A percentile compares a stretch with the other conserved stretches of the same genome.
phyloP scores from a whole-genome alignment of 345 rosid species.

The Populus tremula region DNA sequence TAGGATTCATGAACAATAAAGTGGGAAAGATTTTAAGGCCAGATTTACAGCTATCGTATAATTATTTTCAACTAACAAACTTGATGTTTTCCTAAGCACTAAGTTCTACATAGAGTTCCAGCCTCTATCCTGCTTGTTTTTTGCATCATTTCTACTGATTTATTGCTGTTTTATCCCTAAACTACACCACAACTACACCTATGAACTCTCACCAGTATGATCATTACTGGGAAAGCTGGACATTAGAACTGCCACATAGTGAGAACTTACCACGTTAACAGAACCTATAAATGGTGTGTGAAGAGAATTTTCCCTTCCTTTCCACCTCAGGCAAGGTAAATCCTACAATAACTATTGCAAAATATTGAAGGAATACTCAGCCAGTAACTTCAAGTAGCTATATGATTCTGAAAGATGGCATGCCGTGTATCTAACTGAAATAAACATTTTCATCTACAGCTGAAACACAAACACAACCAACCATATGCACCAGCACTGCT shows the following conservation, averaged over 20 bases:
- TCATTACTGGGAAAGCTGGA: neutral
- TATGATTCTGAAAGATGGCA: neutral
- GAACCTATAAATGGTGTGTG: neutral
- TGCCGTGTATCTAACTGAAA: neutral
- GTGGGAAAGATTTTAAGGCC: neutral
- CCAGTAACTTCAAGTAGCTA: neutral
- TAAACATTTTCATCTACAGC: neutral
- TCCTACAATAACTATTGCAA: neutral
- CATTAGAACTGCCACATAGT: neutral
- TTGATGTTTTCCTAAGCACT: too few relatives aligned
- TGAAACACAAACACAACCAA: too few relatives aligned
- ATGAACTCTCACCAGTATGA: neutral
- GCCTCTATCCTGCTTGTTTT: too few relatives aligned
- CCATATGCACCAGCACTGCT: too few relatives aligned
- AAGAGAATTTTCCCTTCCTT: neutral
- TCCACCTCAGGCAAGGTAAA: neutral
- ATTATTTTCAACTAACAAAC: too few relatives aligned
- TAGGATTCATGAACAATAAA: neutral
- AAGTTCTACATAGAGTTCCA: too few relatives aligned
- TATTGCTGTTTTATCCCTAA: too few relatives aligned
- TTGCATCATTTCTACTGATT: too few relatives aligned
- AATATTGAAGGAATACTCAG: neutral
- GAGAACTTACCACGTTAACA: neutral
- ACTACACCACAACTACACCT: neutral
- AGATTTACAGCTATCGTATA: too few relatives aligned